Base-by-base conservation (phyloP, 139 green algal genomes). In the Volvox reticuliferus region DNA sequence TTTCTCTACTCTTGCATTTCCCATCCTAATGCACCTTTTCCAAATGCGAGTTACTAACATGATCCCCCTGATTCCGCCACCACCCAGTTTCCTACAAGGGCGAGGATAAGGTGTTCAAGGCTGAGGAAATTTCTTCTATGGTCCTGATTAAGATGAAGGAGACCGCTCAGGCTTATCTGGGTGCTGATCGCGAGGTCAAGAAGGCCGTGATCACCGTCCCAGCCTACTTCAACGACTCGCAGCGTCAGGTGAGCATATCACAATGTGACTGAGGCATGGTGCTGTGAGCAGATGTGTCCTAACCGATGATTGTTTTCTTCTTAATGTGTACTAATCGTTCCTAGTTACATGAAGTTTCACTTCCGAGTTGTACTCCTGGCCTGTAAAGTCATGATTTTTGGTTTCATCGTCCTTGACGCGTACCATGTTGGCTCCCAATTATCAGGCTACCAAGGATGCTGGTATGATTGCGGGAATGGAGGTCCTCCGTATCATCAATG, bases 401-500 rank as follows among this genome's bases (percentile, higher is more conserved):
- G n/a, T n/a, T n/a, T n/a, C n/a, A n/a, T n/a, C n/a, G n/a, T n/a
- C n/a, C n/a, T n/a, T n/a, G n/a, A n/a, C n/a, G n/a, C 44, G 44
- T 9, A 2, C 67, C 14, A 12, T 75, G 67, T 12, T 75, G 22
- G 24, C 14, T 28, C 24, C 67, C 67, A 14, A 24, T 12, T 63
- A 28, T 1, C 97, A 99, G 95, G 98, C 98, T 30, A 99, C 98
- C 89, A 99, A 99, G 96, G 98, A 99, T 88, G 98, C 98, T 35
- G 98, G 88, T 62, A 95, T 95, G 50, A 99, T 99, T 88, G 95
- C 98, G 24, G 98, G 98, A 73, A 93, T 99, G 50, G 98, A 99
- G 84, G 98, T 99, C 89, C 94, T 99, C 86, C 98, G 98, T 69
- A 99, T 99, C 95, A 99, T 99, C 94, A 99, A 99, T 91, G 98